Base-by-base conservation (phyloP, 2,329 filamentous ascomycete genomes). In the Alternaria consortialis region DNA sequence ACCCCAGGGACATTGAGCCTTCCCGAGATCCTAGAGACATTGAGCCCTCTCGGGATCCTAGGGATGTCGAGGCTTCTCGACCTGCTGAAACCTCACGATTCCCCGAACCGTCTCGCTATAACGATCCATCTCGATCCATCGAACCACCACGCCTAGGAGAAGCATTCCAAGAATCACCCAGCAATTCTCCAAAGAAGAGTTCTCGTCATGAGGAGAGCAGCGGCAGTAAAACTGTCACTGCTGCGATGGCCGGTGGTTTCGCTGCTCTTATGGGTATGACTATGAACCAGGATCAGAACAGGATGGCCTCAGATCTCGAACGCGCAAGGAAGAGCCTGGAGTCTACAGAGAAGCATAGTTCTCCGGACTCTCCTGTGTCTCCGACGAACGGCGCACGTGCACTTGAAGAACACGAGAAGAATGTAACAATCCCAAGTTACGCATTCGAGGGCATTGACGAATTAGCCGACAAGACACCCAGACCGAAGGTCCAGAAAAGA, bases 401-500 rank as follows among this genome's bases (percentile, higher is more conserved):
- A 7, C 44, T 51, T 9, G 64, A 70, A 20, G 66, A 66, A 17
- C 55, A 29, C 25, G 71, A 69, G 17, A 56, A 64, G 48, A 37
- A 59, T 27, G 46, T 62, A 5, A 69, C 73, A 0, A 74, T 77
- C 9, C 73, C 78, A 13, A 77, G 69, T 60, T 75, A 71, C 46
- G 73, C 73, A 2, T 78, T 76, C 50, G 66, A 80, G 27, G 76
- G 76, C 27, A 55, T 72, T 1, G 77, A 79, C 5, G 75, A 79
- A 39, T 58, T 75, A 4, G 59, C 63, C 13, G 76, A 78, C 62
- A 78, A 82, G 64, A 80, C 77, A 27, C 78, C 77, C 40, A 84
- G 81, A 71, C 83, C 80, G 55, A 84, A 83, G 59, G 65, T 82
- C 72, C 74, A 84, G 77, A 84, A 82, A 70, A 77, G 82, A 36